Percentiles rank a stretch among this genome's conserved stretches.
Evolutionary conservation across 2,329 filamentous ascomycete species (phyloP).

Genomic region (Sarocladium oryzae): DNA sequence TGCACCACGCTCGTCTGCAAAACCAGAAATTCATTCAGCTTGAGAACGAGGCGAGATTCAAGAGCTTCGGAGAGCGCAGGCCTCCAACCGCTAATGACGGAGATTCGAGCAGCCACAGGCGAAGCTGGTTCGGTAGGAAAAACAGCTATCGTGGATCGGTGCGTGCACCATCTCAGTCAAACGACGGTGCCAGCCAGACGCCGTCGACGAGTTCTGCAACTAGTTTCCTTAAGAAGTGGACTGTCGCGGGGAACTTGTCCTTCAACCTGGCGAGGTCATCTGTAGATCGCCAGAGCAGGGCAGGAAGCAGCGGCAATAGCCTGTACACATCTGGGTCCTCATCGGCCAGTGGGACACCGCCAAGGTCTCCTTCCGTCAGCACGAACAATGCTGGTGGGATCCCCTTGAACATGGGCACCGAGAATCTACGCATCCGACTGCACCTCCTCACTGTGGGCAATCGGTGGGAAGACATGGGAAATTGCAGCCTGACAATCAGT

Average conservation of each 20-base stretch:
- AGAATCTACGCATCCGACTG: constrained; percentile 76
- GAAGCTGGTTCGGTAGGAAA: constrained; percentile 56
- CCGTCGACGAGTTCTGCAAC: constrained; percentile 58
- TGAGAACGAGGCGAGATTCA: constrained; percentile 62
- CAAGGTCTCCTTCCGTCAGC: constrained; percentile 52
- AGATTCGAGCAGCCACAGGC: constrained; percentile 32
- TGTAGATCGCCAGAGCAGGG: constrained; percentile 49
- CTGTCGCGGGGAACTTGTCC: constrained; percentile 58
- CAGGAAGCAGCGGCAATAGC: constrained; percentile 48
- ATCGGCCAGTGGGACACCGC: constrained; percentile 40
- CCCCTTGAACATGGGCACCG: constrained; percentile 55
- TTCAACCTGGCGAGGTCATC: constrained; percentile 83
- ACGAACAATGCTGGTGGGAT: constrained; percentile 45
- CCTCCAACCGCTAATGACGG: constrained; percentile 41
- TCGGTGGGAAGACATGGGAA: constrained; percentile 89
- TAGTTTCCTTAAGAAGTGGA: constrained; percentile 75
- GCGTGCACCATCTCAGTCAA: constrained; percentile 56
- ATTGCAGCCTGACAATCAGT: constrained; percentile 76
- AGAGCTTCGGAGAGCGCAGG: constrained; percentile 59
- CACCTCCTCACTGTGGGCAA: constrained; percentile 70
- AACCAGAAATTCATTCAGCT: constrained; percentile 79
- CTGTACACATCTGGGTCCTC: constrained; percentile 55
- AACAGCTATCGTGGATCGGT: constrained; percentile 60
- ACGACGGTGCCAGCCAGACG: constrained; percentile 63
- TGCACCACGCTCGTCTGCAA: constrained; percentile 84